Percentiles rank a stretch among this genome's conserved stretches.
phyloP scores from a whole-genome alignment of 352 stramenopile species.

The Pythium phragmitis region DNA sequence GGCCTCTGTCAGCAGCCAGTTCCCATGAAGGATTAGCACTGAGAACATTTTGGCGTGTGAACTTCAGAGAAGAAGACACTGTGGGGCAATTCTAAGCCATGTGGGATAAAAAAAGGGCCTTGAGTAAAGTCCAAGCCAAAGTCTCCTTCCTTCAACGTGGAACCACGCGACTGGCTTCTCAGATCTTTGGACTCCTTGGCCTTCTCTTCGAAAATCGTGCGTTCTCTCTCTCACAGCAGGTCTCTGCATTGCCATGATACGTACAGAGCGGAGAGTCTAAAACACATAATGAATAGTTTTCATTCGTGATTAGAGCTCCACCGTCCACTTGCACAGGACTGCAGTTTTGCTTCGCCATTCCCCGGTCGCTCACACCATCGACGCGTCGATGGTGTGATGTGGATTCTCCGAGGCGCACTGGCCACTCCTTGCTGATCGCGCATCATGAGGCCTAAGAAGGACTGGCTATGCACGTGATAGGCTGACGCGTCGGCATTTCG shows the following conservation, averaged over 20 bases:
- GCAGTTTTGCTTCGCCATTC: background rate
- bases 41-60: background rate
- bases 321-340: background rate
- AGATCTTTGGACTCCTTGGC: background rate
- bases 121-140: conserved; percentile 15
- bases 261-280: too few species aligned
- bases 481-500: conserved; percentile 17
- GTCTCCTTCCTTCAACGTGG: conserved; percentile 13
- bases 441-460: conserved; percentile 17
- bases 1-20: too few species aligned
- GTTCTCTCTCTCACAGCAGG: too few species aligned
- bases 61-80: conserved; percentile 1
- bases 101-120: conserved; percentile 6
- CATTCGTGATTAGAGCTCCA: background rate
- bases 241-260: too few species aligned
- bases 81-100: conserved; percentile 15
- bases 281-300: too few species aligned
- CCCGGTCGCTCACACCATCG: too few species aligned
- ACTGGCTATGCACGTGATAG: conserved; percentile 10
- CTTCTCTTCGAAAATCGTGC: too few species aligned
- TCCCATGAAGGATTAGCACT: too few species aligned
- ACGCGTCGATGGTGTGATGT: conserved; percentile 11
- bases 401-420: conserved; percentile 4
- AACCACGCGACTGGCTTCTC: background rate
- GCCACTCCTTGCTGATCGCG: conserved; percentile 16